Evolutionary conservation across 305 asterid species (phyloP), one percentile per base, ranked within the genome.

Genomic region (Euphrasia arctica): DNA sequence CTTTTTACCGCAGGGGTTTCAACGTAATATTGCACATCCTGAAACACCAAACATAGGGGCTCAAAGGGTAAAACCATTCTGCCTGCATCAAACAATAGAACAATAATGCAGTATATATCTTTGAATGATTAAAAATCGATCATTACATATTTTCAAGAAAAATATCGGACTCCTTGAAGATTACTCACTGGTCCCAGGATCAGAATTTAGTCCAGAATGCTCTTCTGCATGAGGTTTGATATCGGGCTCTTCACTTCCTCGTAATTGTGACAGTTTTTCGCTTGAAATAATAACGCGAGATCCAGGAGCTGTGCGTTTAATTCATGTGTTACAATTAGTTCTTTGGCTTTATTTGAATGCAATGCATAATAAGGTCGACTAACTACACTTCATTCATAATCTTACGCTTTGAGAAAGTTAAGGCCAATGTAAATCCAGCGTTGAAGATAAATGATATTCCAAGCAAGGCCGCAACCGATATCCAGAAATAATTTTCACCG

Each of bases 21-120:
- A 29, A 86, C 78, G 29, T 77, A 82, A 81, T 84, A 86, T 12
- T 84, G 79, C 75, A 86, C 83, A 72, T 82, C 81, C 67, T 79
- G 85, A 66, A 86, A 86, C 27, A 77, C 86, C 39, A 86, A 66
- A 59, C 74, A 68, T 67, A 80, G 68, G 8, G 86, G 85, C 71
- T 82, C 74, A 65, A 84, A 86, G 27, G 91, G 95, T 63, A 86
- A 70, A 65, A 67, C 77, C 87, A 75, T 77, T 66, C 58, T 69
- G 0, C 75, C 95, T 84, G 80, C 75, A 78, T 62, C 31, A 69
- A 9, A 58, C 59, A 31, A 36, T 59, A n/a, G 18, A 48, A 25
- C 27, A 25, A 14, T 11, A 11, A 48, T 18, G 22, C n/a, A n/a
- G n/a, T n/a, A n/a, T n/a, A n/a, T n/a, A n/a, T n/a, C n/a, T n/a